Evolutionary conservation across 2,329 filamentous ascomycete genomes (phyloP), one percentile per base, ranked within the genome.

Genomic region (Curvularia verruculosa): DNA sequence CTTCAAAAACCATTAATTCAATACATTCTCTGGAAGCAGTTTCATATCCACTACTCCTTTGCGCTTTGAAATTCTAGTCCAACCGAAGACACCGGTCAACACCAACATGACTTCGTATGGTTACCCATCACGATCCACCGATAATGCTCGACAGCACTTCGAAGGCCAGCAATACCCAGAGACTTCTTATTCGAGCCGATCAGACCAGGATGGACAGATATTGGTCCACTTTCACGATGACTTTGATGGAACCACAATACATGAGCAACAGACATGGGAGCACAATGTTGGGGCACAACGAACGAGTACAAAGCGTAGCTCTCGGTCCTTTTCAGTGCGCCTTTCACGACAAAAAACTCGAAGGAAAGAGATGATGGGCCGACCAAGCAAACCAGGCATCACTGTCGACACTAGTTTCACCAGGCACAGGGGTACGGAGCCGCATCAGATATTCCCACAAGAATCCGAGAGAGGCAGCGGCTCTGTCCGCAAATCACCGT

Each of bases 361-460:
- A 52, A 82, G 83, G 28, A 81, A 86, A 50, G 86, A 89, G 67
- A 85, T 84, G 66, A 56, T 70, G 81, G 82, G 21, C 81, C 87
- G 69, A 85, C 87, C 72, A 80, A 82, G 54, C 81, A 83, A 75
- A 52, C 84, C 84, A 8, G 87, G 87, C 12, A 89, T 90, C 68
- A 87, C 81, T 61, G 73, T 92, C 19, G 86, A 91, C 61, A 92
- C 89, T 2, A 87, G 88, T 69, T 88, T 91, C 79, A 79, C 85
- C 29, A 70, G 73, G 37, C 78, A 80, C 49, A 67, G 65, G 64
- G 77, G 69, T 45, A 59, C 79, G 74, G 59, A 80, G 80, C 70
- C 84, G 72, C 63, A 81, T 70, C 71, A 81, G 74, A 70, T 79
- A 12, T 77, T 75, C 31, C 76, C 79, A 26, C 71, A 77, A 31